A percentile compares a stretch with the other conserved stretches of the same genome.
Evolutionary conservation across 78 protist species (phyloP).

Genomic region (Dictyostelium firmibasis): DNA sequence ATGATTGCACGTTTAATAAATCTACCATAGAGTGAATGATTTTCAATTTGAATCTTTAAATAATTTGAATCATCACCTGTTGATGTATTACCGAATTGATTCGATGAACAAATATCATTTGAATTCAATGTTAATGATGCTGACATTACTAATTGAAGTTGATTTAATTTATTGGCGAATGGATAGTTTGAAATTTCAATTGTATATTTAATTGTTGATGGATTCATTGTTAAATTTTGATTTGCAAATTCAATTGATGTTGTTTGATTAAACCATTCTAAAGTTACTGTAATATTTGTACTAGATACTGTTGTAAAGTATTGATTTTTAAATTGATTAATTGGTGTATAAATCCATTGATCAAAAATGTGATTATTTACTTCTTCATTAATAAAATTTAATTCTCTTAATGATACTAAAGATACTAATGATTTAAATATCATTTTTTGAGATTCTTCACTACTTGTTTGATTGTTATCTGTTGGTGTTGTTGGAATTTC

Average conservation of each 20-base stretch:
- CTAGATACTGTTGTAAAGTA: background rate
- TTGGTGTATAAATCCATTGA: background rate
- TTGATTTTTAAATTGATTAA: background rate
- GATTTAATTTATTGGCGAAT: background rate
- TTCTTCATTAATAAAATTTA: background rate
- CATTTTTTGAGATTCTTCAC: background rate
- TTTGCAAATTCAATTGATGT: background rate
- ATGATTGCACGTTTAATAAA: constrained; percentile 25
- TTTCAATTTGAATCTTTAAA: background rate
- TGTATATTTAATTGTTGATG: constrained; percentile 13
- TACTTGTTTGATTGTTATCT: background rate
- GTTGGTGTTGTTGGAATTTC: background rate
- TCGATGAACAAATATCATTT: background rate
- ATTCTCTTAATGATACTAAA: constrained; percentile 1
- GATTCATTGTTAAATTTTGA: background rate
- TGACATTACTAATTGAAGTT: constrained; percentile 1
- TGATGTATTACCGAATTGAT: background rate
- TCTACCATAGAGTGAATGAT: constrained; percentile 23
- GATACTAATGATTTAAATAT: background rate
- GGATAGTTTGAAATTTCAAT: background rate
- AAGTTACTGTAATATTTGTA: background rate
- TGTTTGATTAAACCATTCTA: background rate
- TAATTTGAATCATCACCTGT: constrained; percentile 16
- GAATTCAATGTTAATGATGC: background rate
- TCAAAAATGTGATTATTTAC: background rate